Evolutionary conservation across 1,284 basidiomycete genomes (phyloP), one percentile per base, ranked within the genome.

Genomic region (Irpex lacteus): DNA sequence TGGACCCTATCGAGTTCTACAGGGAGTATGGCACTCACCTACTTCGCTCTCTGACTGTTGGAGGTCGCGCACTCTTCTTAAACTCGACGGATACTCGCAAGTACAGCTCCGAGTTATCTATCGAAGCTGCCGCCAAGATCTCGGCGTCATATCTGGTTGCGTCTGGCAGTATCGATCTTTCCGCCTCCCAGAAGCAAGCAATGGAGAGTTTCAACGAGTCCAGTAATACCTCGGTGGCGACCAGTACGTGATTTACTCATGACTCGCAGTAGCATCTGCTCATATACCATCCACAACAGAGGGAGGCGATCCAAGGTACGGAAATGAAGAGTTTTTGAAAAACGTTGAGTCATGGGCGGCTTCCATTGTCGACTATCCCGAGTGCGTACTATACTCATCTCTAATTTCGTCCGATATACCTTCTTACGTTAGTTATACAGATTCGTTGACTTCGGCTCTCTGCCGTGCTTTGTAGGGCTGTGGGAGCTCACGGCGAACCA

Each of bases 141-240:
- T 60, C 60, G 9, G 60, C 60, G 5, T 60, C 60, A 5, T 60
- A 60, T 26, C 4, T 53, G 1, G 60, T 60, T 7, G 60, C 60
- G 50, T 60, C 60, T 2, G 60, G 60, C 7, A 53, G 49, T 11
- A 36, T 53, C 3, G 60, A 60, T 5, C 32, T 60, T 5, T 26
- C 19, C 32, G 60, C 47, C 7, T 8, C n/a, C 4, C 60, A 60
- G 47, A 60, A 60, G 49, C 15, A 52, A 37, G 60, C 60, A 2
- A 60, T 60, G 60, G 21, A 60, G 5, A 60, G 60, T 26, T 60
- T 60, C 47, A 60, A 60, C 60, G 60, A 60, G 49, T 60, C 60
- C 4, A 60, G 60, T 32, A 19, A 50, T 15, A 60, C 40, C 5
- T 37, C 44, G 18, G 32, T 60, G 2, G 32, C 19, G 8, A 60